Base-by-base conservation (phyloP, 768 basidiomycete species). In the Neoboletus brunneissimus region DNA sequence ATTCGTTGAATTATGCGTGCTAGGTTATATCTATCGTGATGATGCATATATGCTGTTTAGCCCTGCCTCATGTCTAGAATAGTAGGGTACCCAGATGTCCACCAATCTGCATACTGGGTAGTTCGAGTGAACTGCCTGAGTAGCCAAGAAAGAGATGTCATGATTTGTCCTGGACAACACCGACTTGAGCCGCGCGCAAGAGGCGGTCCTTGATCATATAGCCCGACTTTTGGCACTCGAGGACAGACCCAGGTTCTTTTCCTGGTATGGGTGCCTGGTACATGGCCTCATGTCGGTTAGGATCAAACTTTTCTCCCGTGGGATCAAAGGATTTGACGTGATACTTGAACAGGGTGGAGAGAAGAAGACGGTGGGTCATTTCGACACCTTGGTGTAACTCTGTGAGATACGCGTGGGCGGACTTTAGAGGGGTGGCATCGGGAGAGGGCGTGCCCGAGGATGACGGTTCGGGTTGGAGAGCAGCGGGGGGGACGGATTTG, bases 191-290 rank as follows among this genome's bases (percentile, higher is more conserved):
- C 4, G 97, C 93, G 54, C 97, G 83, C 70, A 99, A 74, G 54
- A 95, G 84, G 58, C 97, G 84, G 62, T 93, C 91, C 76, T 96
- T 97, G 76, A 99, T 94, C 76, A 80, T 92, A 77, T 92, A 98
- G 4, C 94, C 95, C 53, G 79, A 78, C 77, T 96, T 94, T 71
- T 90, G 89, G 69, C 89, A 91, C 69, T 96, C 91, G 45, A 97
- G 81, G 34, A 98, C 88, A 3, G 89, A 88, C 15, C 96, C 96
- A 1, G 93, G 85, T 70, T 88, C 86, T 75, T 91, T 92, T 15
- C 82, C 90, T n/a, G 92, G 88, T 60, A 94, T 80, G 22, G 95
- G 94, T 25, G 84, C 91, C 75, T 95, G 93, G 75, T 92, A 98
- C 27, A 97, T 79, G 12, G 97, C 97, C 75, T 99, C 97, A 66